phyloP scores from a whole-genome alignment of 1,284 basidiomycete genomes.

The Stygiomarasmius scandens region DNA sequence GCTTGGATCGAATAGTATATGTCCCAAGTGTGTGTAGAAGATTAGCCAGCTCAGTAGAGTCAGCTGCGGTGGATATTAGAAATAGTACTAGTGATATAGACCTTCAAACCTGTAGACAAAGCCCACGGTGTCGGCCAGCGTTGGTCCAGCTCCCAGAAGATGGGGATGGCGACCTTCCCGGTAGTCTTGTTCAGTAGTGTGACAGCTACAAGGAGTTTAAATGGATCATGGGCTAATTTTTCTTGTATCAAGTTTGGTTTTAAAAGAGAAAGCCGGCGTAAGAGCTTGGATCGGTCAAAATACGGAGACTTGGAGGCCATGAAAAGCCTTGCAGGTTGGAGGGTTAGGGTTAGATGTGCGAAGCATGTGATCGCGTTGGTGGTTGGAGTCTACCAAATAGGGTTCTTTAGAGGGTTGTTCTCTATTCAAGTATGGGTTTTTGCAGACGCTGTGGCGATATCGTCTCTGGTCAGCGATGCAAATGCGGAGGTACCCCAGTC shows the following conservation, averaged over 20 bases:
- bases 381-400: neutral
- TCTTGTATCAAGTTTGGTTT: conserved; percentile 35
- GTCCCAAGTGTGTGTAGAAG: conserved; percentile 55
- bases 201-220: conserved; percentile 57
- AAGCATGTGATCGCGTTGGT: conserved; percentile 10
- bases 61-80: conserved; percentile 26
- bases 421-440: conserved; percentile 60
- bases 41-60: conserved; percentile 39
- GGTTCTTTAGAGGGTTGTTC: neutral
- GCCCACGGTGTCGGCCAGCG: conserved; percentile 56
- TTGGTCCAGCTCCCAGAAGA: conserved; percentile 54
- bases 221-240: conserved; percentile 48
- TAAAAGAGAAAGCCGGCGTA: neutral
- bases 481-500: conserved; percentile 75
- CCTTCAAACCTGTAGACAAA: conserved; percentile 48
- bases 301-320: neutral
- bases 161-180: conserved; percentile 52
- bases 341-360: neutral
- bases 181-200: conserved; percentile 60
- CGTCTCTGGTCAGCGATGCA: conserved; percentile 66
- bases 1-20: conserved; percentile 50
- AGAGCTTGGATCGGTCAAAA: neutral
- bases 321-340: too few relatives aligned
- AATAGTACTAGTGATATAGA: conserved; percentile 6
- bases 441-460: conserved; percentile 82